A percentile compares a stretch with the other conserved stretches of the same genome.
These are phyloP conservation scores for Fusarium papillatum DNA, from an alignment of 2,329 filamentous ascomycete species.

Conservation along the genomic window DNA sequence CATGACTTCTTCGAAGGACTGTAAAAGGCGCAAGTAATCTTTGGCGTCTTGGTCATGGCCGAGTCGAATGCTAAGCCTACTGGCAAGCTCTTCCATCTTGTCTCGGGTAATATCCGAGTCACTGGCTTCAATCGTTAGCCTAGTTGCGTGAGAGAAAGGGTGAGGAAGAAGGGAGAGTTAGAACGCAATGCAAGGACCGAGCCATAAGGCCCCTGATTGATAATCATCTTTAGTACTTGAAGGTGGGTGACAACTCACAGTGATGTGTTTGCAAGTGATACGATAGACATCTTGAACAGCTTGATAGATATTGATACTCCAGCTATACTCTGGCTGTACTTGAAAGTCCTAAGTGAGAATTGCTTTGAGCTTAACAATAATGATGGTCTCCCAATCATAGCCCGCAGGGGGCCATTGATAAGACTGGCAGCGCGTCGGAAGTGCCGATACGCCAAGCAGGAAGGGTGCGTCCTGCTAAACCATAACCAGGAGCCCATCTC, in stretches of 20 bases:
- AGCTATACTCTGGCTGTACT: not conserved
- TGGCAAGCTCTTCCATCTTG: conserved; percentile 34
- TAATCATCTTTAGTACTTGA: not conserved
- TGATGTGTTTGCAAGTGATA: not conserved
- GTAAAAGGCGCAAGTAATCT: conserved; percentile 45
- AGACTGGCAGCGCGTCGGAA: not conserved
- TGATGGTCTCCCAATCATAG: not conserved
- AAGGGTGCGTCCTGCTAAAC: not conserved
- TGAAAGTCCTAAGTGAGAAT: not conserved
- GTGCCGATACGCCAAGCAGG: not conserved
- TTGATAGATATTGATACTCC: not conserved
- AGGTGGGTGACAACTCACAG: not conserved
- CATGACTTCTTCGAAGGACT: conserved; percentile 45
- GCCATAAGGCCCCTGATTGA: not conserved
- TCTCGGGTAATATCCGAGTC: conserved; percentile 21
- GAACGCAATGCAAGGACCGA: not conserved
- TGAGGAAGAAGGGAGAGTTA: not conserved
- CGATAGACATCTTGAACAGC: not conserved
- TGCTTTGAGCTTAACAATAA: not conserved
- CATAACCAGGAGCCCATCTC: not conserved
- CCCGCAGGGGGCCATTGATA: not conserved
- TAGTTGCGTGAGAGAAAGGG: not conserved
- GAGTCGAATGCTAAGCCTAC: conserved; percentile 27
- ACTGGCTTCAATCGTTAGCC: not conserved
- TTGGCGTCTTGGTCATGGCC: conserved; percentile 38